Base-by-base conservation (phyloP, 2,329 filamentous ascomycete genomes). In the Aspergillus melleus region DNA sequence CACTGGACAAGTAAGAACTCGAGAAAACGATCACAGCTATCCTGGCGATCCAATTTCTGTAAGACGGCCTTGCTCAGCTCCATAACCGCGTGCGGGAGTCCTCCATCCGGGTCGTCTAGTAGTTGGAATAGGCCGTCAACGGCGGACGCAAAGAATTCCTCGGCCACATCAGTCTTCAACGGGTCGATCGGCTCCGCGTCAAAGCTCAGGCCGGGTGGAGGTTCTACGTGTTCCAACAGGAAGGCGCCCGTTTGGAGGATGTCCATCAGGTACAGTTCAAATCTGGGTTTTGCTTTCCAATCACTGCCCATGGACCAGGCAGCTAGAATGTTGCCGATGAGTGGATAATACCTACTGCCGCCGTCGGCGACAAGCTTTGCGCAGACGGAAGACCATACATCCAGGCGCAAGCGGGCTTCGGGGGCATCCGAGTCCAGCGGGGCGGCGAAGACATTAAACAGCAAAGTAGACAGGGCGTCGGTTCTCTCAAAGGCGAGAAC, bases 181-280 rank as follows among this genome's bases (percentile, higher is more conserved):
- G 88, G 86, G 59, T 79, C 77, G 59, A 74, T 70, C 63, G 88
- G 88, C 79, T 90, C 90, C 63, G 88, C 83, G 57, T 89, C 88
- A 46, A 90, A 70, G 80, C 76, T 92, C 88, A 76, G 89, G 84
- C 64, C 89, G 83, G 61, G 88, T 68, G 91, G 89, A 71, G 92
- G 90, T 74, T 93, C 90, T 69, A 91, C 88, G 71, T 90, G 88
- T 71, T 96, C 92, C 67, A 97, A 82, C 59, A 98, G 82, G 72
- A 97, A 97, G 44, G 92, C 90, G 66, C 95, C 95, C 68, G 96
- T 90, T 76, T 96, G 91, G 32, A 99, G 85, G 61, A 96, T 91
- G 73, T 95, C 91, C 90, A 96, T 95, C 12, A 99, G 85, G 74
- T 94, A 98, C 77, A 92, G 90, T 77, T 97, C 93, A 82, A 99